phyloP scores from a whole-genome alignment of 2,329 filamentous ascomycete species.

The Cladosporium sp. region DNA sequence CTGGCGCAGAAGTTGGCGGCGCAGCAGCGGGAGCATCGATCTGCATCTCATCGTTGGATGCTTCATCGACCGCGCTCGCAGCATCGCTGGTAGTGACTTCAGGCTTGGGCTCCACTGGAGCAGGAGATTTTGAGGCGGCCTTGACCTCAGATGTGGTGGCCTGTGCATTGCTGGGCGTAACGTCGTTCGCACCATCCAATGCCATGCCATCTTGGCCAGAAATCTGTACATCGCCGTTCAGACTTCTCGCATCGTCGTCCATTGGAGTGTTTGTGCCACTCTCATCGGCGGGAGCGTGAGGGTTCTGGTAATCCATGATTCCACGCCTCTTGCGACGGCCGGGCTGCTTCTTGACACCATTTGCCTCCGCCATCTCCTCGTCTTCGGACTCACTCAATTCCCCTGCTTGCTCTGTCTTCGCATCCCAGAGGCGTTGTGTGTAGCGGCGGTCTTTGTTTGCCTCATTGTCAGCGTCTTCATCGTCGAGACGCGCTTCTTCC shows the following conservation, averaged over 20 bases:
- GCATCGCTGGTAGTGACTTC: slow-evolving; percentile 1
- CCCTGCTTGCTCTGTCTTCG: slow-evolving; percentile 64
- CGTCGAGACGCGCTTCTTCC: slow-evolving; percentile 60
- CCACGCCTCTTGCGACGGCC: slow-evolving; percentile 49
- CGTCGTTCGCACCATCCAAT: slow-evolving; percentile 23
- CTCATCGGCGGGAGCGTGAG: slow-evolving; percentile 49
- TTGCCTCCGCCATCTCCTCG: slow-evolving; percentile 70
- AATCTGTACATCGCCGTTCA: slow-evolving; percentile 26
- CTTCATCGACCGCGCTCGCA: slow-evolving; percentile 25
- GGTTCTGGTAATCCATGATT: slow-evolving; percentile 59
- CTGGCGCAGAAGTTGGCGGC: slow-evolving; percentile 2
- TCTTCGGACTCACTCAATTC: slow-evolving; percentile 81
- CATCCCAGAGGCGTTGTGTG: slow-evolving; percentile 78
- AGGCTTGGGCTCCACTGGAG: slow-evolving; percentile 10
- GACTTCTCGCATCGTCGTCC: slow-evolving; percentile 27
- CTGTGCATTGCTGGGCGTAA: slow-evolving; percentile 19
- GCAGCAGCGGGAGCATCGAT: slow-evolving; percentile 15
- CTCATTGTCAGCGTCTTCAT: slow-evolving; percentile 78
- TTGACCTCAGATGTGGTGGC: slow-evolving; percentile 26
- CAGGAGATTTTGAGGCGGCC: slow-evolving; percentile 17
- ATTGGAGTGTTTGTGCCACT: slow-evolving; percentile 44
- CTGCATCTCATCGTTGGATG: slow-evolving; percentile 33
- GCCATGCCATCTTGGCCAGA: slow-evolving; percentile 21
- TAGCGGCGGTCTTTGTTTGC: slow-evolving; percentile 78
- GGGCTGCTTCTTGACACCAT: slow-evolving; percentile 62